Percentiles rank a stretch among this genome's conserved stretches.
Evolutionary conservation across 1,284 basidiomycete genomes (phyloP).

Genomic region (Malassezia psittaci): DNA sequence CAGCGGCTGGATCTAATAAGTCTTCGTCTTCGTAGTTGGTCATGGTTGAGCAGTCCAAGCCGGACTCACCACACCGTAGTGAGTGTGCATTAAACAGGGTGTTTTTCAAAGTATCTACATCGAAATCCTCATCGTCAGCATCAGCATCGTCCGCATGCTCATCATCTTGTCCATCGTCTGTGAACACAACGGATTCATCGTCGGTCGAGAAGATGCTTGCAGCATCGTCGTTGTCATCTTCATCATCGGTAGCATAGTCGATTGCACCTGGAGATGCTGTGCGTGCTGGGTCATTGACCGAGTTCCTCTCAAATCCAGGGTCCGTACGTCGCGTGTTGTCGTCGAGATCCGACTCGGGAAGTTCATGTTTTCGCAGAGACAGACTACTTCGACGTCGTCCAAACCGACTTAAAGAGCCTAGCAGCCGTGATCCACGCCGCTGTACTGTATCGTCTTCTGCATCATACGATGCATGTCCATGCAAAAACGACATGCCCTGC

Average conservation of each 20-base stretch:
- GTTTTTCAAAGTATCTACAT: constrained; percentile 8
- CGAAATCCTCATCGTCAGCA: constrained; percentile 1
- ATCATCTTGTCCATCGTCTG: constrained; percentile 6
- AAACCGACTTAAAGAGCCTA: constrained; percentile 1
- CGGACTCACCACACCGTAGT: neutral
- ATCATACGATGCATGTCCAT: neutral
- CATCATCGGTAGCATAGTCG: neutral
- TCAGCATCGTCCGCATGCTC: constrained; percentile 4
- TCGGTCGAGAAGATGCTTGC: constrained; percentile 7
- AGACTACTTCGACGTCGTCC: constrained; percentile 3
- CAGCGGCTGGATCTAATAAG: constrained; percentile 10
- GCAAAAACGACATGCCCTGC: constrained; percentile 3
- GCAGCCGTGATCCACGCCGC: neutral
- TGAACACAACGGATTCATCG: constrained; percentile 10
- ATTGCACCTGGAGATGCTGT: neutral
- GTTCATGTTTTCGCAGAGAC: neutral
- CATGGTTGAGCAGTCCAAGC: neutral
- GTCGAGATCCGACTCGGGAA: neutral
- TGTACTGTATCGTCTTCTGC: neutral
- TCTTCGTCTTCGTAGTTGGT: constrained; percentile 19
- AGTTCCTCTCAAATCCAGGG: neutral
- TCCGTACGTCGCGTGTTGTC: neutral
- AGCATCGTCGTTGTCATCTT: neutral
- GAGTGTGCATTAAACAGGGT: constrained; percentile 13
- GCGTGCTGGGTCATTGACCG: neutral